phyloP scores from a whole-genome alignment of 345 rosid species.

The Carallia pectinifolia region DNA sequence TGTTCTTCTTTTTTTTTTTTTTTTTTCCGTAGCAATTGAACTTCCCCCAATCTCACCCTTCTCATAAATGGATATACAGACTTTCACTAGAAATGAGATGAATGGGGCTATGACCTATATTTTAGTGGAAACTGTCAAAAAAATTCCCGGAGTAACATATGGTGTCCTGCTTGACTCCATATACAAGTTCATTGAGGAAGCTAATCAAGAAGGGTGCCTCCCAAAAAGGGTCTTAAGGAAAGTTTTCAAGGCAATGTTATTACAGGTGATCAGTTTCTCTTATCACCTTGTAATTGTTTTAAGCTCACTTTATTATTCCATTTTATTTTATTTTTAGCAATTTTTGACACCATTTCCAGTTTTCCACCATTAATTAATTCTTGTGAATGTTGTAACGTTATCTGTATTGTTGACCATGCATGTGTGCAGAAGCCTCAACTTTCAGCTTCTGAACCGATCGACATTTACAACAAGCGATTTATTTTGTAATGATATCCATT shows the following conservation, averaged over 20 bases:
- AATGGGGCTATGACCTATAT: constrained; percentile 24
- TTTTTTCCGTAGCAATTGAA: too few relatives aligned
- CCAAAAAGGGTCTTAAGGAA: neutral
- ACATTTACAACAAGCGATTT: constrained; percentile 7
- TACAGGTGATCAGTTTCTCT: constrained; percentile 13
- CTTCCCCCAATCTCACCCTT: too few relatives aligned
- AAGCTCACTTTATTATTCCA: too few relatives aligned
- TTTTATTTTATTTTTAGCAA: too few relatives aligned
- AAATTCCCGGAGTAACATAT: constrained; percentile 4
- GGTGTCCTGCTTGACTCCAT: constrained; percentile 18
- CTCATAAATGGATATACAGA: constrained; percentile 8
- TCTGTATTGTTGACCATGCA: neutral
- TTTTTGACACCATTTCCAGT: neutral
- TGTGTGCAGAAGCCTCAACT: constrained; percentile 22
- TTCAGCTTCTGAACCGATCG: constrained; percentile 20
- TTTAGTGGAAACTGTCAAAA: constrained; percentile 6
- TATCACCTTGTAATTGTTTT: too few relatives aligned
- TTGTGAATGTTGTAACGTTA: neutral
- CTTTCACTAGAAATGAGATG: constrained; percentile 14
- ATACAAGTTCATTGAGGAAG: neutral
- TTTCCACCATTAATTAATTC: neutral
- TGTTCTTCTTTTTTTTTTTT: too few relatives aligned
- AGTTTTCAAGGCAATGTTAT: neutral
- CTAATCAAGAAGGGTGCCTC: constrained; percentile 13
- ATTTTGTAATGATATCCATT: neutral